Evolutionary conservation across 2,329 filamentous ascomycete genomes (phyloP).

Genomic region (Sporothrix humicola): DNA sequence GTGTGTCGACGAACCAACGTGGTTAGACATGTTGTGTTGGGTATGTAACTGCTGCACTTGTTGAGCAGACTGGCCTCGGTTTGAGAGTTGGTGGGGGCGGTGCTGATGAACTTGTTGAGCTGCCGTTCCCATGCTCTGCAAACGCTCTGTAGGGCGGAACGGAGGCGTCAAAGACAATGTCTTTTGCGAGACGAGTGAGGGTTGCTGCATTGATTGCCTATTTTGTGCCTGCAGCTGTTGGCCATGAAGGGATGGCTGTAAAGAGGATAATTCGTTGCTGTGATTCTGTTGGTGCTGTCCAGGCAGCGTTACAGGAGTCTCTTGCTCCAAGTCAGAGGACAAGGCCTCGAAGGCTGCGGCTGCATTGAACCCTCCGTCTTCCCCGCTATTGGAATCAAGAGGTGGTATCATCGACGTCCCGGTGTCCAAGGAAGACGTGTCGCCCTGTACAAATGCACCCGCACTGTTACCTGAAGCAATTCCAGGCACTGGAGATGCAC

Average conservation of each 20-base stretch:
- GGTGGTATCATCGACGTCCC: slow-evolving; percentile 33
- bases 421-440: slow-evolving; percentile 20
- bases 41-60: slow-evolving; percentile 37
- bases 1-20: slow-evolving; percentile 37
- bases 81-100: slow-evolving; percentile 26
- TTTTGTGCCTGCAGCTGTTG: slow-evolving; percentile 28
- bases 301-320: slow-evolving; percentile 34
- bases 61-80: slow-evolving; percentile 30
- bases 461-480: slow-evolving; percentile 9
- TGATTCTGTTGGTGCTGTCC: slow-evolving; percentile 37
- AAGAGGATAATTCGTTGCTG: slow-evolving; percentile 32
- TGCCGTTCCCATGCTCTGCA: slow-evolving; percentile 30
- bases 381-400: slow-evolving; percentile 25
- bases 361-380: slow-evolving; percentile 29
- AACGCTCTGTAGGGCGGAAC: slow-evolving; percentile 34
- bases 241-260: slow-evolving; percentile 23
- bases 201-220: slow-evolving; percentile 30
- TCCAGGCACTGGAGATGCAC: slow-evolving; percentile 29
- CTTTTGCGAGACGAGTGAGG: slow-evolving; percentile 35
- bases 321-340: slow-evolving; percentile 36
- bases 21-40: slow-evolving; percentile 36
- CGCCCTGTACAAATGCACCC: slow-evolving; percentile 4
- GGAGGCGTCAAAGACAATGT: slow-evolving; percentile 33
- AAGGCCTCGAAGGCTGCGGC: slow-evolving; percentile 34
- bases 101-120: slow-evolving; percentile 30